Conservation (phyloP, 2,329 filamentous ascomycete genomes). For the Claviceps purpurea region DNA sequence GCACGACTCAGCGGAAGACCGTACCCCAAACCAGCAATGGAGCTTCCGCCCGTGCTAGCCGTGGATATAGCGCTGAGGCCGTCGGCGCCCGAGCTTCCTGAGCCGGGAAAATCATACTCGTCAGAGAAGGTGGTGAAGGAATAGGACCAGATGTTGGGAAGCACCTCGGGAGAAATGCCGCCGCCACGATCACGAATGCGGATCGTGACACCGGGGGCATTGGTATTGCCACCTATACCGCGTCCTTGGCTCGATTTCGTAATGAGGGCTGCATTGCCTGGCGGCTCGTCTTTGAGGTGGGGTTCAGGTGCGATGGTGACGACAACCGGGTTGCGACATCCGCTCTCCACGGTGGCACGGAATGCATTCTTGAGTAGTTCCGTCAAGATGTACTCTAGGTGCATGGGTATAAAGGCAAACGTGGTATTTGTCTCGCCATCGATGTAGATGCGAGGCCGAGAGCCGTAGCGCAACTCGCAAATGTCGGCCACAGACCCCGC, state of each 20-base stretch:
- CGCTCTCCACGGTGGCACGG: slow-evolving; percentile 76
- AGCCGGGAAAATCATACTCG: slow-evolving; percentile 29
- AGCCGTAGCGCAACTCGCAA: slow-evolving; percentile 89
- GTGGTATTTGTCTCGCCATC: slow-evolving; percentile 77
- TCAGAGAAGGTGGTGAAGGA: slow-evolving; percentile 90
- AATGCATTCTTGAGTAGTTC: slow-evolving; percentile 96
- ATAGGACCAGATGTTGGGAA: slow-evolving; percentile 89
- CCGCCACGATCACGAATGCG: slow-evolving; percentile 92
- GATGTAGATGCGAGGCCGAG: slow-evolving; percentile 66
- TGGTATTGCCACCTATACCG: slow-evolving; percentile 16
- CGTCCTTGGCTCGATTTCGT: slow-evolving; percentile 23
- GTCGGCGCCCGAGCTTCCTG: slow-evolving; percentile 33
- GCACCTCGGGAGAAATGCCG: slow-evolving; percentile 72
- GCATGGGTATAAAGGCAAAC: slow-evolving; percentile 89
- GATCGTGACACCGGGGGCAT: slow-evolving; percentile 79
- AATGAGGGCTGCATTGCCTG: slow-evolving; percentile 14
- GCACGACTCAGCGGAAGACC: slow-evolving; percentile 80
- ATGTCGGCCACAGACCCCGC: slow-evolving; percentile 89
- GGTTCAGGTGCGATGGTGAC: slow-evolving; percentile 76
- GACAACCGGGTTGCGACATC: slow-evolving; percentile 71
- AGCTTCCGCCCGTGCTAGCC: slow-evolving; percentile 59
- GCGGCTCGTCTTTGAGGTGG: slow-evolving; percentile 17
- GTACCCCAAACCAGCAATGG: slow-evolving; percentile 87
- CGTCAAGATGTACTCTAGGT: slow-evolving; percentile 93
- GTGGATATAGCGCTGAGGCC: slow-evolving; percentile 65